Evolutionary conservation across 306 rosid species (phyloP).

Genomic region (Adenanthera pavonina): DNA sequence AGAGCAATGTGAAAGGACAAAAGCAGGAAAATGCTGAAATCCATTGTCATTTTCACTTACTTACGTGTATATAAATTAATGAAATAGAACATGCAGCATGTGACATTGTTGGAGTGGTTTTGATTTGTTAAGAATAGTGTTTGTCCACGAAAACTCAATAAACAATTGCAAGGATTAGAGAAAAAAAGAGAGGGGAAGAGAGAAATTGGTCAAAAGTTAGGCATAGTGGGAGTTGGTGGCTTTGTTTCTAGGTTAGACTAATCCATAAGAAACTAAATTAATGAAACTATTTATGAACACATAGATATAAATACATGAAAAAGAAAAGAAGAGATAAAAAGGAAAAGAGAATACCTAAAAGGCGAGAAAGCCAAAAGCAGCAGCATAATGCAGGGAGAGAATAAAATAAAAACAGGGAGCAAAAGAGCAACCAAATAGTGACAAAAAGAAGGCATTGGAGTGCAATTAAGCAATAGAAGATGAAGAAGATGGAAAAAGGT

Average conservation of each 20-base stretch:
- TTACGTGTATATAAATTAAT: neutral
- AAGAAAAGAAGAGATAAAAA: neutral
- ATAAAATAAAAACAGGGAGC: slow-evolving; percentile 41
- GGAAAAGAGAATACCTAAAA: neutral
- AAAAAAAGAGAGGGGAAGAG: neutral
- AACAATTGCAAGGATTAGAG: neutral
- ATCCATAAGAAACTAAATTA: neutral
- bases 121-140: slow-evolving; percentile 41
- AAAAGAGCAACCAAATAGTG: slow-evolving; percentile 61
- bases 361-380: neutral
- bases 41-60: slow-evolving; percentile 33
- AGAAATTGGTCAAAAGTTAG: slow-evolving; percentile 53
- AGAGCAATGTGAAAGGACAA: slow-evolving; percentile 31
- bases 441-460: slow-evolving; percentile 53
- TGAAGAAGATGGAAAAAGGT: slow-evolving; percentile 31
- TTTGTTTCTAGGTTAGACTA: slow-evolving; percentile 14
- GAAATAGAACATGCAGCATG: neutral
- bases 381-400: neutral
- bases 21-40: slow-evolving; percentile 12
- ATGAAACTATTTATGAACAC: neutral
- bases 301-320: neutral
- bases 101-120: slow-evolving; percentile 40
- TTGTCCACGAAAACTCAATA: slow-evolving; percentile 35
- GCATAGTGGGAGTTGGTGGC: slow-evolving; percentile 70
- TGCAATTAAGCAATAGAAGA: slow-evolving; percentile 37